These are phyloP conservation scores for Obba rivulosa DNA, from an alignment of 768 basidiomycete genomes.

Conservation along the genomic window DNA sequence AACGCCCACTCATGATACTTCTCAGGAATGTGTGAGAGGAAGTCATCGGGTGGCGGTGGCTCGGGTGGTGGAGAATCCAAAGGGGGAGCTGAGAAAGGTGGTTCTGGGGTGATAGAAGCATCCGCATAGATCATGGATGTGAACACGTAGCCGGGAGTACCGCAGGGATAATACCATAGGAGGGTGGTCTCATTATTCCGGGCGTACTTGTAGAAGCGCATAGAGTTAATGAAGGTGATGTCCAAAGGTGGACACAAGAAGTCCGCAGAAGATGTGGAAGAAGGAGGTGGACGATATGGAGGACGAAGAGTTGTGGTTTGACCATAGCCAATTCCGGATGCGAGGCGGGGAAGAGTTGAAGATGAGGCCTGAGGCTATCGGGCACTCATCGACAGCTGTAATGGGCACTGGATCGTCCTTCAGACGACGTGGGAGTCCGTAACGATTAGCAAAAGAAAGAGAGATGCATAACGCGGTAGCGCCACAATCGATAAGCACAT, in stretches of 20 bases:
- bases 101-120: too few relatives aligned
- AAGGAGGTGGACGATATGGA: neutral
- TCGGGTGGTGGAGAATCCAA: neutral
- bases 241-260: neutral
- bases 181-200: neutral
- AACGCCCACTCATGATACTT: constrained; percentile 18
- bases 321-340: neutral
- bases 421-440: constrained; percentile 25
- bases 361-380: constrained; percentile 30
- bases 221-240: constrained; percentile 1
- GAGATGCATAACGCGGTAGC: constrained; percentile 33
- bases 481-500: constrained; percentile 33
- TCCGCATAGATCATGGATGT: too few relatives aligned
- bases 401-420: constrained; percentile 30
- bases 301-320: neutral
- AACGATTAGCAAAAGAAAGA: constrained; percentile 25
- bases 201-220: constrained; percentile 1
- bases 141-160: constrained; percentile 1
- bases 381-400: constrained; percentile 32
- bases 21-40: constrained; percentile 1
- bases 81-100: neutral
- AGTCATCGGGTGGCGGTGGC: neutral
- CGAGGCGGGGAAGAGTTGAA: too few relatives aligned
- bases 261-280: neutral
- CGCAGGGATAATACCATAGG: constrained; percentile 6